A percentile compares a stretch with the other conserved stretches of the same genome.
Conservation (phyloP, 495 filamentous ascomycete genomes). For the Aspergillus sclerotioniger region DNA sequence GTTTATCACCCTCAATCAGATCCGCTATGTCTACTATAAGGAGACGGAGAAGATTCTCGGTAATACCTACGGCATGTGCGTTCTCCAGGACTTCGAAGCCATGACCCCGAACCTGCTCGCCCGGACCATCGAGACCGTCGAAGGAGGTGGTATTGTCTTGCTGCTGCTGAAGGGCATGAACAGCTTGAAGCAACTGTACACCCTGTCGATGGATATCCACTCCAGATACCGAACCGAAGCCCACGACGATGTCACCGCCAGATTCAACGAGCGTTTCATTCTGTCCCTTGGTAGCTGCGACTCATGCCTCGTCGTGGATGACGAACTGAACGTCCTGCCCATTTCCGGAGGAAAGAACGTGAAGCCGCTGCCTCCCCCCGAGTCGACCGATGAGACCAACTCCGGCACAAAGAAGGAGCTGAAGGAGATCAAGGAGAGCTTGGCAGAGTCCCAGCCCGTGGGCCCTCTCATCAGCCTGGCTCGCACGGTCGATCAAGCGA, state of each 20-base stretch:
- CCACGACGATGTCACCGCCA: conserved; percentile 88
- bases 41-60: conserved; percentile 99
- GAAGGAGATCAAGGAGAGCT: conserved; percentile 79
- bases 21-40: conserved; percentile 99
- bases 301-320: conserved; percentile 92
- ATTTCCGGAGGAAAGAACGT: conserved; percentile 95
- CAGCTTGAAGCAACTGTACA: conserved; percentile 96
- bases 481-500: conserved; percentile 91
- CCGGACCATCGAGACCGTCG: conserved; percentile 93
- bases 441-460: conserved; percentile 81
- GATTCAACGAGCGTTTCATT: conserved; percentile 98
- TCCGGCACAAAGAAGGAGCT: conserved; percentile 71
- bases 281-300: conserved; percentile 92
- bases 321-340: conserved; percentile 95
- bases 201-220: conserved; percentile 96
- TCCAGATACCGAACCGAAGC: conserved; percentile 96
- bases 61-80: conserved; percentile 98
- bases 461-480: conserved; percentile 81
- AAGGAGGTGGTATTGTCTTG: conserved; percentile 90
- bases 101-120: conserved; percentile 95
- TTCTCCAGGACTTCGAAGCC: conserved; percentile 97
- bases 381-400: conserved; percentile 62
- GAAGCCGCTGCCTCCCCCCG: conserved; percentile 71
- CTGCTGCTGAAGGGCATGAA: conserved; percentile 94
- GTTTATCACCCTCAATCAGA: conserved; percentile 93